Evolutionary conservation across 371 early-diverging fungal species (phyloP), one percentile per base, ranked within the genome.

Genomic region (Mucor saturninus): DNA sequence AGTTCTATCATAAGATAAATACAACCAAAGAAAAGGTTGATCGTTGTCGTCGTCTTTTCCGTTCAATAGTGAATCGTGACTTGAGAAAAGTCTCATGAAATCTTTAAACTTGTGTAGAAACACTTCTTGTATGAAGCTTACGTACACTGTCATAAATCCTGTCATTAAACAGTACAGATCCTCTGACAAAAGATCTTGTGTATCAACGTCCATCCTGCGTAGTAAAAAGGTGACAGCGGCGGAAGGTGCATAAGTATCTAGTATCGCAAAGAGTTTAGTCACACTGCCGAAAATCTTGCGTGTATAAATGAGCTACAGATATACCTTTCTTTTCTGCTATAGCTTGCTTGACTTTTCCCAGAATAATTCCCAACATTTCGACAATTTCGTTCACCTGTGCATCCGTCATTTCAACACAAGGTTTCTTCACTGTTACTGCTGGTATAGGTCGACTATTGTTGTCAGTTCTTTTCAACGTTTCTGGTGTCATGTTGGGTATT

Each of bases 231-330:
- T 89, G 67, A 77, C 75, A 38, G 93, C 75, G 35, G 93, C 87
- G 39, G 93, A 91, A 65, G 89, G 78, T 50, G 95, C 94, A 73
- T 89, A 91, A 70, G 87, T 86, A 66, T 91, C 93, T 65, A 46
- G 21, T 21, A 21, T 21, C 21, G 21, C 21, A 21, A 21, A 21
- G 21, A 21, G 21, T 21, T 35, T 35, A 35, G 35, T 35, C 8
- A 35, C 35, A 1, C 35, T 35, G 35, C 35, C 8, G 1, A 35
- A 35, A 9, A 6, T 9, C 1, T 42, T 42, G 43, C 43, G 7
- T n/a, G 5, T 37, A 37, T 10, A 37, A 14, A 14, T 21, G 21
- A 39, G 9, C 15, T 6, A 28, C 26, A 7, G 14, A 31, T 8
- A 48, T 48, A 62, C 62, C 62, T 62, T 62, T 62, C 29, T 55